A percentile compares a stretch with the other conserved stretches of the same genome.
Conservation (phyloP, 2,329 filamentous ascomycete species). For the Aspergillus sp. region DNA sequence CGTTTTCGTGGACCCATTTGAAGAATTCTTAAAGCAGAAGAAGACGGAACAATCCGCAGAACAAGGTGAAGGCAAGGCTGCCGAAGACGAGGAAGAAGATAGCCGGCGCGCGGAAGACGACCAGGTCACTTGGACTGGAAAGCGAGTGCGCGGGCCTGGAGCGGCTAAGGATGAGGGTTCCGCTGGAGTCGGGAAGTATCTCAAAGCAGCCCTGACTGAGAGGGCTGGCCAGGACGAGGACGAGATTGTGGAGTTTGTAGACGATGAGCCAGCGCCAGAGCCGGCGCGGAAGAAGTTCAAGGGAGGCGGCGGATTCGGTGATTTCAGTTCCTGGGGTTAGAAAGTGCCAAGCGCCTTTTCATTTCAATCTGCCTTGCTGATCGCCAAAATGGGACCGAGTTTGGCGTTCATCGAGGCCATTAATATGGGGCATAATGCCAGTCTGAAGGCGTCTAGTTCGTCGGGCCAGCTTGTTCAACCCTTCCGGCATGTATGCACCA, state of each 20-base stretch:
- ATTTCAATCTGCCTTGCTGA: background rate
- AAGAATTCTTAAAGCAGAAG: slow-evolving; percentile 81
- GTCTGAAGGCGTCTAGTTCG: background rate
- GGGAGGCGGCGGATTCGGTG: slow-evolving; percentile 73
- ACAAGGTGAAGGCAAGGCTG: slow-evolving; percentile 34
- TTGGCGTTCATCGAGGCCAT: background rate
- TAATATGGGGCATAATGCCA: background rate
- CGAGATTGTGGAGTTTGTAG: slow-evolving; percentile 61
- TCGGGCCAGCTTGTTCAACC: background rate
- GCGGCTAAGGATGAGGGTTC: slow-evolving; percentile 56
- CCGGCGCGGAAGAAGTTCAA: slow-evolving; percentile 80
- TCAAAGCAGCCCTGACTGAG: slow-evolving; percentile 60
- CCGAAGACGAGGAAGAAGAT: slow-evolving; percentile 39
- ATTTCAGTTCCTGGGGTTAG: slow-evolving; percentile 81
- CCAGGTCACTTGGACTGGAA: slow-evolving; percentile 92
- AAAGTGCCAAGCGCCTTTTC: background rate
- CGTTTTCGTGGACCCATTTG: slow-evolving; percentile 91
- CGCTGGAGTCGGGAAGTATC: slow-evolving; percentile 74
- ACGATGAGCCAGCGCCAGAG: slow-evolving; percentile 64
- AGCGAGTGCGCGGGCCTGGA: slow-evolving; percentile 70
- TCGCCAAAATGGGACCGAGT: background rate
- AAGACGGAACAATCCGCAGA: slow-evolving; percentile 61
- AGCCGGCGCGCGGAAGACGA: slow-evolving; percentile 68
- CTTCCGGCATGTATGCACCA: background rate
- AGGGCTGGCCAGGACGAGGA: slow-evolving; percentile 47